Base-by-base conservation (phyloP, 176 grass and related monocot genomes). In the Tillandsia leiboldiana region DNA sequence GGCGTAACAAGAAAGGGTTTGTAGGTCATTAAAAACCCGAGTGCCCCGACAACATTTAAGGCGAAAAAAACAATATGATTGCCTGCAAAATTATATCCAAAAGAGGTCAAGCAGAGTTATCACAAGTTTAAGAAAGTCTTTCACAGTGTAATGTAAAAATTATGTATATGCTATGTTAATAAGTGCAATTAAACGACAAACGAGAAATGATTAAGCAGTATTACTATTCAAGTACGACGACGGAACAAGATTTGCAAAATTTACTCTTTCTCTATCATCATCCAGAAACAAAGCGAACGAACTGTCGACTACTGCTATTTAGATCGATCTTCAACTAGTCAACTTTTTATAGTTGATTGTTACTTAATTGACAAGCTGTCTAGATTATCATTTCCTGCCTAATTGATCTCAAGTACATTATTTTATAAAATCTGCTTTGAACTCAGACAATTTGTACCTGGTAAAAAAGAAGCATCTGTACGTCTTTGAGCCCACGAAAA, bases 401-500 rank as follows among this genome's bases (percentile, higher is more conserved):
- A n/a, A n/a, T n/a, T n/a, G n/a, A n/a, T n/a, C n/a, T n/a, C n/a
- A n/a, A n/a, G n/a, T n/a, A n/a, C n/a, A n/a, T n/a, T n/a, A n/a
- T n/a, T n/a, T 20, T 20, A 20, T 20, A 20, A 20, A 20, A 20
- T 20, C 20, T 20, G 20, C 20, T 20, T 20, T 20, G 20, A 20
- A 20, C 20, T 20, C 18, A 3, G 63, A 52, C 10, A 11, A 29
- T 13, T 51, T 20, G 22, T 86, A 90, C 83, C 83, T 77, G 80
- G 80, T 61, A 90, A 81, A 70, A 90, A 69, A n/a, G 70, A 33
- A 74, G 83, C 52, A 29, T 64, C 72, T 83, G 77, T 83, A 74
- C 66, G 87, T 61, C 64, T 90, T 51, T 90, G 87, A 67, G 87
- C 80, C 80, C 83, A 90, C 63, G 87, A 86, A 71, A 90, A 90